These are phyloP conservation scores for Lachancea nothofagi DNA, from an alignment of 805 yeast genomes.

Conservation along the genomic window DNA sequence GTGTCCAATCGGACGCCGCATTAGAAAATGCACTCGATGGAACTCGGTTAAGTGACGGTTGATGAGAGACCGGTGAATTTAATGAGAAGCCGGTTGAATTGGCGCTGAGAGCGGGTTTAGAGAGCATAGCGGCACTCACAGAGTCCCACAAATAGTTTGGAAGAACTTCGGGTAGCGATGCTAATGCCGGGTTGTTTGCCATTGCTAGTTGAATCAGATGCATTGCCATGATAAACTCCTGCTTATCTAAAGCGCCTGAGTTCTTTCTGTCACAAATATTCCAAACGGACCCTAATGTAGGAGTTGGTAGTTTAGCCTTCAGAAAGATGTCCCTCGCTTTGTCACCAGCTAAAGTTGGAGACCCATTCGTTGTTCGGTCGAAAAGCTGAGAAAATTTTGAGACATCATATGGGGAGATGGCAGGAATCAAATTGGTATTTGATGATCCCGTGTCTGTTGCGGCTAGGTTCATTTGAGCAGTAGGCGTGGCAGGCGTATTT, in stretches of 20 bases:
- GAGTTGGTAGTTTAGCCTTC: constrained; percentile 81
- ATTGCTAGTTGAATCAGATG: constrained; percentile 72
- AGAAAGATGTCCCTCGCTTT: constrained; percentile 80
- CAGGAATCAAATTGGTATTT: constrained; percentile 39
- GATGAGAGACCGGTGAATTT: constrained; percentile 26
- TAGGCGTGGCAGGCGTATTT: constrained; percentile 41
- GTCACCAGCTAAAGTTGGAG: constrained; percentile 62
- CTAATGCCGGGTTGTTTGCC: constrained; percentile 55
- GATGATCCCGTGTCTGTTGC: constrained; percentile 15
- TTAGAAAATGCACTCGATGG: constrained; percentile 32
- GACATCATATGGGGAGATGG: constrained; percentile 52
- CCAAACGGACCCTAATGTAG: constrained; percentile 83
- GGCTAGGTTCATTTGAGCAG: constrained; percentile 28
- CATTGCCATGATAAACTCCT: constrained; percentile 90
- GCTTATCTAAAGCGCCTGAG: constrained; percentile 63
- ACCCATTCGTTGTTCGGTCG: constrained; percentile 48
- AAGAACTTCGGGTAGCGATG: constrained; percentile 44
- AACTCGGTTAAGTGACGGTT: constrained; percentile 31
- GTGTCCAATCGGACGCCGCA: constrained; percentile 55
- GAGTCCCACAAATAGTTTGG: constrained; percentile 41
- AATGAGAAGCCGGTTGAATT: constrained; percentile 27
- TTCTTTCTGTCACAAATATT: constrained; percentile 71
- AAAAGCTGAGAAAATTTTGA: constrained; percentile 66
- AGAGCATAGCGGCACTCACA: constrained; percentile 19
- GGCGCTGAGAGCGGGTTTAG: constrained; percentile 25